These are phyloP conservation scores for Suillus subaureus DNA, from an alignment of 768 basidiomycete species.

Conservation along the genomic window DNA sequence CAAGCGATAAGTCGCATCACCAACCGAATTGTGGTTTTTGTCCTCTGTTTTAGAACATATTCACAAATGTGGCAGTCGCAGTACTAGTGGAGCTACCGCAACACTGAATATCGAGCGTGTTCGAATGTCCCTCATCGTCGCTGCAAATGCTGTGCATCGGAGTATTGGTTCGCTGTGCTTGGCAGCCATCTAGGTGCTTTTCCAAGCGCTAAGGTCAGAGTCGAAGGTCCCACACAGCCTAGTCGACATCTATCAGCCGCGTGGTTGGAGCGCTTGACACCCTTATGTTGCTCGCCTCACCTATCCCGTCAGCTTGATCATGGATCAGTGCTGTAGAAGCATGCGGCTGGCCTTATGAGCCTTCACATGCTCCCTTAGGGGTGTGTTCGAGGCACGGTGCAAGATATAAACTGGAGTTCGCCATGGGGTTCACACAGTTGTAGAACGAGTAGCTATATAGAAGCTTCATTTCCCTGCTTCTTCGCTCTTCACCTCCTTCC, in stretches of 20 bases:
- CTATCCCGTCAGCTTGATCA: not conserved
- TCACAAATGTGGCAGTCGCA: not conserved
- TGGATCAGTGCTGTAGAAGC: not conserved
- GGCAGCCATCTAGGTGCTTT: not conserved
- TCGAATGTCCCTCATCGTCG: not conserved
- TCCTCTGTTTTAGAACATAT: not conserved
- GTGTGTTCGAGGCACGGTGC: constrained; percentile 2
- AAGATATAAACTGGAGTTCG: not conserved
- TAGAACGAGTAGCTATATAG: constrained; percentile 5
- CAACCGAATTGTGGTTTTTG: not conserved
- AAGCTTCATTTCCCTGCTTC: constrained; percentile 10
- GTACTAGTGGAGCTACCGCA: not conserved
- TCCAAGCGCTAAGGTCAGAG: not conserved
- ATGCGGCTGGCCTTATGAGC: not conserved
- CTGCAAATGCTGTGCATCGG: not conserved
- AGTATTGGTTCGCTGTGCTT: not conserved
- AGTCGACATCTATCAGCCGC: not conserved
- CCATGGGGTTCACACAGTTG: constrained; percentile 2
- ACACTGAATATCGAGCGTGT: not conserved
- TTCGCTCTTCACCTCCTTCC: constrained; percentile 7
- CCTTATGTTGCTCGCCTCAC: not conserved
- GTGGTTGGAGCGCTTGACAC: not conserved
- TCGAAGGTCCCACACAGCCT: not conserved
- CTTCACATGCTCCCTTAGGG: not conserved
- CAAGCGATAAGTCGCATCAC: not conserved